Conservation (phyloP, 208 protist species). For the Naegleria lovaniensis region DNA sequence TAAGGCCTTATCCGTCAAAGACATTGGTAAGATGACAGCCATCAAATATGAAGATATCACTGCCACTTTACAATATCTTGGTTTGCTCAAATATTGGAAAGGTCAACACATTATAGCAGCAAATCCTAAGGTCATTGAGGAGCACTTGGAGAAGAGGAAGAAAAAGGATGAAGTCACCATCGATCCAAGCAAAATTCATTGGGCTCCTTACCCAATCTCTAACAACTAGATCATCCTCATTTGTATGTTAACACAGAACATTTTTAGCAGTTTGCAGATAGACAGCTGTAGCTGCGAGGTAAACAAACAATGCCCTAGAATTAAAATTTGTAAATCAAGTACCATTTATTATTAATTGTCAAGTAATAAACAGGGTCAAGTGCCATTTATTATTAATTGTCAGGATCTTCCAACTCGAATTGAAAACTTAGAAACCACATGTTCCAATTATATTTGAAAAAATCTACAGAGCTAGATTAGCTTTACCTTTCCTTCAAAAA, state of each 20-base stretch:
- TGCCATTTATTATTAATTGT: no score
- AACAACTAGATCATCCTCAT: not conserved
- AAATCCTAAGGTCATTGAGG: slow-evolving; percentile 56
- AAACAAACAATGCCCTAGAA: no score
- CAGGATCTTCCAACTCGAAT: no score
- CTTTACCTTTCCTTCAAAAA: not conserved
- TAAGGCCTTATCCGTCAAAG: slow-evolving; percentile 37
- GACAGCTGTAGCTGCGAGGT: no score
- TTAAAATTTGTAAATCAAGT: no score
- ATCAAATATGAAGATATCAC: slow-evolving; percentile 66
- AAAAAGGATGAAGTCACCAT: not conserved
- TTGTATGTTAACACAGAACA: no score
- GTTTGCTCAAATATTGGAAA: slow-evolving; percentile 65
- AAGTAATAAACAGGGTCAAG: no score
- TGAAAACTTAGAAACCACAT: no score
- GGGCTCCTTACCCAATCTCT: not conserved
- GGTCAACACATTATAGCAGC: slow-evolving; percentile 65
- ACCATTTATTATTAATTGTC: no score
- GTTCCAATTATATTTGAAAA: no score
- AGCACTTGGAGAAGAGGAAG: slow-evolving; percentile 35
- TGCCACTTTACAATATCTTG: slow-evolving; percentile 57
- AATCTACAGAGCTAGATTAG: not conserved
- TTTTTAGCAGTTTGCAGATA: no score
- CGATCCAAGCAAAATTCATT: slow-evolving; percentile 18
- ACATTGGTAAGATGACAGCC: slow-evolving; percentile 40